Evolutionary conservation across 73 alveolate species (phyloP).

Genomic region (Uronychia binucleata): DNA sequence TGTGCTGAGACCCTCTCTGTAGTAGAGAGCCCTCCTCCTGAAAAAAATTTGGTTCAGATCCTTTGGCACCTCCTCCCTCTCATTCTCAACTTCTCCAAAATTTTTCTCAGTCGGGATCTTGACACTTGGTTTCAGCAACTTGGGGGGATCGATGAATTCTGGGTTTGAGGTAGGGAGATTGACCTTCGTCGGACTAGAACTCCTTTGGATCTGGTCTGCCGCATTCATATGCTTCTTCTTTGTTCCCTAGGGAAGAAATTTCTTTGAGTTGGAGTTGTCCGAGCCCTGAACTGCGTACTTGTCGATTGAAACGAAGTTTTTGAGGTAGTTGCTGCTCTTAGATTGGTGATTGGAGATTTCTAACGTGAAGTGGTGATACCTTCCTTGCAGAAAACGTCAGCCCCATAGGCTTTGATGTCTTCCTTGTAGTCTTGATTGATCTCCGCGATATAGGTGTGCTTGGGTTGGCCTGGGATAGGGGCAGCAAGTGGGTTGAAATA

Average conservation of each 20-base stretch:
- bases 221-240: background rate
- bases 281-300: background rate
- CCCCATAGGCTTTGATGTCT: background rate
- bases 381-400: background rate
- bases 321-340: background rate
- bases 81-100: background rate
- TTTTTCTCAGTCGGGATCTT: background rate
- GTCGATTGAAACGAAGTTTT: background rate
- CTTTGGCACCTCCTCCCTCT: background rate
- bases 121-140: too few species aligned
- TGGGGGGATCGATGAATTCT: too few species aligned
- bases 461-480: conserved; percentile 10
- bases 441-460: conserved; percentile 24
- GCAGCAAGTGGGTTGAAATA: conserved; percentile 21
- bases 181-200: background rate
- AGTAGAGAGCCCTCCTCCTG: background rate
- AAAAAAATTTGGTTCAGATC: background rate
- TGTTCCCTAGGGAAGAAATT: background rate
- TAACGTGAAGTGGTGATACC: too few species aligned
- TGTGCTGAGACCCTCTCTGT: background rate
- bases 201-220: background rate
- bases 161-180: background rate
- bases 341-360: background rate
- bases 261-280: background rate
- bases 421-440: background rate